A percentile compares a stretch with the other conserved stretches of the same genome.
Evolutionary conservation across 1,284 basidiomycete species (phyloP).

Genomic region (Leucoagaricus sp.): DNA sequence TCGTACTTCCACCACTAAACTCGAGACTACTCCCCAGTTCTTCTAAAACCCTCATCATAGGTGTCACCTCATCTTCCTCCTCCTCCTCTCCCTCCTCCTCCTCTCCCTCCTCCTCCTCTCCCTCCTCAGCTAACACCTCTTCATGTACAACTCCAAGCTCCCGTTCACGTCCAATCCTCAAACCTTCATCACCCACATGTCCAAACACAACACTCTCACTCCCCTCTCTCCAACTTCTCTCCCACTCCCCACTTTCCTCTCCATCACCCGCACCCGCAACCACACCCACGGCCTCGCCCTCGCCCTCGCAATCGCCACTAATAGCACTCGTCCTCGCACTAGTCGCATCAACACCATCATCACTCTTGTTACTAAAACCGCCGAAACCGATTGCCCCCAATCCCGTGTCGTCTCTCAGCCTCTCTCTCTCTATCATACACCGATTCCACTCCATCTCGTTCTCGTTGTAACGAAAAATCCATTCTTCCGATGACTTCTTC

Average conservation of each 20-base stretch:
- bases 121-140: neutral
- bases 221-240: conserved; percentile 2
- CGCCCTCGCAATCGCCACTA: neutral
- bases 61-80: conserved; percentile 7
- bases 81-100: neutral
- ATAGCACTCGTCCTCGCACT: too few relatives aligned
- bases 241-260: neutral
- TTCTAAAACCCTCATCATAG: conserved; percentile 8
- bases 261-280: conserved; percentile 1
- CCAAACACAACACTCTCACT: conserved; percentile 1
- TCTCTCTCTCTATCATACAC: conserved; percentile 14
- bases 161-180: neutral
- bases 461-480: conserved; percentile 35
- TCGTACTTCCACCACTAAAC: conserved; percentile 7
- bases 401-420: conserved; percentile 7
- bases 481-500: conserved; percentile 45
- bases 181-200: neutral
- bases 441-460: conserved; percentile 19
- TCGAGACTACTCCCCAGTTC: conserved; percentile 7
- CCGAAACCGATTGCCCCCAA: conserved; percentile 9
- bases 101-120: neutral
- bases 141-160: neutral
- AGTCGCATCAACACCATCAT: too few relatives aligned
- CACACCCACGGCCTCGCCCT: neutral
- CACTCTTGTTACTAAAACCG: neutral